phyloP scores from a whole-genome alignment of 2,329 filamentous ascomycete species.

The Teratosphaeria zuluensis region DNA sequence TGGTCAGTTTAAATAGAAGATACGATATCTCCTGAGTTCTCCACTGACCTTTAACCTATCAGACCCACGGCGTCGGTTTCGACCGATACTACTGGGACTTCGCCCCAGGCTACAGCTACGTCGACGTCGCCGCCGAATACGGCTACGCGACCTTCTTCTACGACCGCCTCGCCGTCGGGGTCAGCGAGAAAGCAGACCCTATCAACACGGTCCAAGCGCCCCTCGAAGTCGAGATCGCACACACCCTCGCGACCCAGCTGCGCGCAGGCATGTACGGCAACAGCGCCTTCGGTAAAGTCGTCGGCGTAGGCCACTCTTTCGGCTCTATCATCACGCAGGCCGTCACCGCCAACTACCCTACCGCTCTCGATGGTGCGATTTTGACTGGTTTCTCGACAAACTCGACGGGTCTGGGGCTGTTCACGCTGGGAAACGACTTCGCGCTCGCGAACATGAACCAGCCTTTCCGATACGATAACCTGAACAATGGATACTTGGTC shows the following conservation, averaged over 20 bases:
- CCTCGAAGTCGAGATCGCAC: conserved; percentile 29
- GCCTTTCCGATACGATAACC: conserved; percentile 20
- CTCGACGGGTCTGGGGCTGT: conserved; percentile 12
- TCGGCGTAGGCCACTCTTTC: conserved; percentile 33
- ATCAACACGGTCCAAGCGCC: conserved; percentile 29
- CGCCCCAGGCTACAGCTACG: conserved; percentile 26
- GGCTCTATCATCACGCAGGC: conserved; percentile 27
- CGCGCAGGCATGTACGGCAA: conserved; percentile 20
- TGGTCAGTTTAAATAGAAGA: conserved; percentile 6
- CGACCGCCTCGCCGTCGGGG: conserved; percentile 33
- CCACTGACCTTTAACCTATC: not conserved
- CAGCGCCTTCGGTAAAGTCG: conserved; percentile 24
- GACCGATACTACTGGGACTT: conserved; percentile 27
- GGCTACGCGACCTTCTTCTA: conserved; percentile 34
- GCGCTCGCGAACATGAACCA: conserved; percentile 20
- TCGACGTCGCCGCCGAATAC: conserved; percentile 30
- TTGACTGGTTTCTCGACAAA: conserved; percentile 29
- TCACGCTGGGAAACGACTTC: conserved; percentile 19
- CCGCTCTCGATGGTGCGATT: conserved; percentile 27
- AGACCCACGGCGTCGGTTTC: conserved; percentile 31
- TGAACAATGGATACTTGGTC: conserved; percentile 22
- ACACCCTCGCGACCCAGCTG: conserved; percentile 25
- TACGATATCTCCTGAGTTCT: not conserved
- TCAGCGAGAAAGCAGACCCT: conserved; percentile 30
- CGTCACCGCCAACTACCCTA: conserved; percentile 25